Evolutionary conservation across 1,284 basidiomycete species (phyloP), one percentile per base, ranked within the genome.

Genomic region (Malassezia furfur): DNA sequence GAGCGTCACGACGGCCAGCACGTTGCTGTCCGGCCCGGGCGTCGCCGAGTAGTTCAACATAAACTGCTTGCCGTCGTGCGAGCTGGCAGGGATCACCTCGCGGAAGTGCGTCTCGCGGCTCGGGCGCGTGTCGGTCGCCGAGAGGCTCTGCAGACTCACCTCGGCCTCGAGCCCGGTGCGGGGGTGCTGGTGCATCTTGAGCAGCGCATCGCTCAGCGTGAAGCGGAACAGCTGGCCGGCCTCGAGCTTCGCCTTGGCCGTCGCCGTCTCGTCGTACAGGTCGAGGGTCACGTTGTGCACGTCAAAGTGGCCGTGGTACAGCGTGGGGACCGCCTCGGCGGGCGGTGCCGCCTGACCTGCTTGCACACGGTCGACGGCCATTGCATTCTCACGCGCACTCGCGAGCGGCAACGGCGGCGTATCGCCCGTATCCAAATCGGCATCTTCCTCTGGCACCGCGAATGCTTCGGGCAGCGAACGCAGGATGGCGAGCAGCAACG

Each of bases 1-100:
- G 35, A 99, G 80, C 0, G 90, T 91, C 36, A 94, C 78, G 57
- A 98, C 82, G 3, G 85, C 86, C 37, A 90, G 78, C 6, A 86
- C 80, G 32, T 84, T 80, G 21, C 77, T 75, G 48, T 82, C 80
- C 3, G 66, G 59, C 2, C 83, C 82, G 22, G 77, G 74, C 7
- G 88, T 81, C 64, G 81, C 82, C 3, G 88, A 87, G 74, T 88
- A 96, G 54, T 91, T 81, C 43, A 96, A 76, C 87, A 96, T 96
- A 70, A 98, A 86, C 61, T 93, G 94, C 65, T 96, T 90, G 30
- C 90, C 83, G 61, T 87, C 83, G 70, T 96, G 88, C 59, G 84
- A 81, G 30, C 88, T 86, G 12, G 89, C 85, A 1, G 94, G 94
- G 58, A 98, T 87, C 57, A 98, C 91, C 73, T 98, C 93, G 45